Percentiles rank a stretch among this genome's conserved stretches.
phyloP scores from a whole-genome alignment of 1,284 basidiomycete genomes.

The Marasmius tenuissimus region DNA sequence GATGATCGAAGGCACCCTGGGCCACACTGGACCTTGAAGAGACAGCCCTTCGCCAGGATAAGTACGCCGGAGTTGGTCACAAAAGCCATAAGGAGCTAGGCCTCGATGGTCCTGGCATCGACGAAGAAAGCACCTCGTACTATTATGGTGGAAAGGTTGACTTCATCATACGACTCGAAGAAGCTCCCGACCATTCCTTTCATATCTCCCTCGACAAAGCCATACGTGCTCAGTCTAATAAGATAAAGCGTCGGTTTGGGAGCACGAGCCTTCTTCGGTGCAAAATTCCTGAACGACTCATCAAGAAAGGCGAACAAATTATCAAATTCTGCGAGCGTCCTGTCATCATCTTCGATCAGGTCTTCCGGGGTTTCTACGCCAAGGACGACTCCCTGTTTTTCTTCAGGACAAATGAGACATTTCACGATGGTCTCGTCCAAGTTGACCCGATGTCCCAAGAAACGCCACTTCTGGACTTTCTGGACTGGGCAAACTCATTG shows the following conservation, averaged over 20 bases:
- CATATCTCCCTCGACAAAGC: conserved; percentile 6
- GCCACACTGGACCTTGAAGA: conserved; percentile 11
- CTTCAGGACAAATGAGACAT: conserved; percentile 33
- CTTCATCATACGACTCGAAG: conserved; percentile 3
- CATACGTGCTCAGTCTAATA: conserved; percentile 1
- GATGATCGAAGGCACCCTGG: conserved; percentile 8
- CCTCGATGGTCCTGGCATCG: background rate
- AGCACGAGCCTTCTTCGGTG: conserved; percentile 37
- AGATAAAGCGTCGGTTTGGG: conserved; percentile 35
- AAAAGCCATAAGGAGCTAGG: background rate
- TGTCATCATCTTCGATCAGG: conserved; percentile 31
- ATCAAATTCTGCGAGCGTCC: conserved; percentile 29
- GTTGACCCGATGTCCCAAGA: background rate
- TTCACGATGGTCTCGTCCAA: conserved; percentile 9
- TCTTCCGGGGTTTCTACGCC: conserved; percentile 40
- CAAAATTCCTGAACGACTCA: conserved; percentile 23
- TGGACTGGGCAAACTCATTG: conserved; percentile 35
- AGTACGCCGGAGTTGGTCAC: conserved; percentile 1
- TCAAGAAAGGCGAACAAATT: conserved; percentile 14
- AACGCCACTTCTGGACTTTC: conserved; percentile 27
- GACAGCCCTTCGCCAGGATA: background rate
- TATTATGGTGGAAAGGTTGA: conserved; percentile 11
- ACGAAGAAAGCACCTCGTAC: background rate
- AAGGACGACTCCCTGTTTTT: conserved; percentile 37
- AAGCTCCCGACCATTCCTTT: background rate